A percentile compares a stretch with the other conserved stretches of the same genome.
Conservation (phyloP, 306 rosid species). For the Acacia melanoxylon region DNA sequence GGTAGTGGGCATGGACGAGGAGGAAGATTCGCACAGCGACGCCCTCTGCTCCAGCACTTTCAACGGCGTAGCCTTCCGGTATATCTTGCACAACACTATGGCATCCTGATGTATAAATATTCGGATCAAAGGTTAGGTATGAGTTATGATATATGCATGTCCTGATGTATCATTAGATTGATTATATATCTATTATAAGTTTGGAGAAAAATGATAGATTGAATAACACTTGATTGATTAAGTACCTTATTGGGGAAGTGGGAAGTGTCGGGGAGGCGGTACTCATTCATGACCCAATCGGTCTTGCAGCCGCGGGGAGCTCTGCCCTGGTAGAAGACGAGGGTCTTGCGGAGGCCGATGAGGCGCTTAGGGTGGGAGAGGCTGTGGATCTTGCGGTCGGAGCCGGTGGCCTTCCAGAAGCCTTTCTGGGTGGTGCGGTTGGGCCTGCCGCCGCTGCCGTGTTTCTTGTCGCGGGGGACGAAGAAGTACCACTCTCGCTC, state of each 20-base stretch:
- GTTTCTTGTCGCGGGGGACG: slow-evolving; percentile 95
- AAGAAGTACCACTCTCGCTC: slow-evolving; percentile 99
- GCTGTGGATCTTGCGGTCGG: slow-evolving; percentile 74
- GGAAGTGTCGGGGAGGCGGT: slow-evolving; percentile 78
- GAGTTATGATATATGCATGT: too few relatives aligned
- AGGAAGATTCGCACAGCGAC: slow-evolving; percentile 47
- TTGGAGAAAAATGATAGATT: too few relatives aligned
- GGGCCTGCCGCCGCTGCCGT: slow-evolving; percentile 88
- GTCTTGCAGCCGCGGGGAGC: slow-evolving; percentile 88
- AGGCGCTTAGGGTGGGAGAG: slow-evolving; percentile 68
- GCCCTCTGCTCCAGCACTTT: slow-evolving; percentile 92
- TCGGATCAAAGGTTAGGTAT: too few relatives aligned
- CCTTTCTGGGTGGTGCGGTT: slow-evolving; percentile 90
- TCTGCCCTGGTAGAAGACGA: slow-evolving; percentile 87
- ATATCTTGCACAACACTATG: slow-evolving; percentile 86
- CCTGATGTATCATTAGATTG: too few relatives aligned
- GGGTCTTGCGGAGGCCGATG: slow-evolving; percentile 82
- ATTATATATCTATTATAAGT: too few relatives aligned
- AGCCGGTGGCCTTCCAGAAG: slow-evolving; percentile 97
- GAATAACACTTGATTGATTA: too few relatives aligned
- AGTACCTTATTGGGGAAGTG: slow-evolving; percentile 36
- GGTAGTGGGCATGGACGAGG: slow-evolving; percentile 43
- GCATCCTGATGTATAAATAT: slow-evolving; percentile 43
- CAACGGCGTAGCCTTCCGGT: slow-evolving; percentile 94
- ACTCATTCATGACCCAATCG: slow-evolving; percentile 99